Conservation (phyloP, 75 land plant species). For the Isoetes taiwanensis region DNA sequence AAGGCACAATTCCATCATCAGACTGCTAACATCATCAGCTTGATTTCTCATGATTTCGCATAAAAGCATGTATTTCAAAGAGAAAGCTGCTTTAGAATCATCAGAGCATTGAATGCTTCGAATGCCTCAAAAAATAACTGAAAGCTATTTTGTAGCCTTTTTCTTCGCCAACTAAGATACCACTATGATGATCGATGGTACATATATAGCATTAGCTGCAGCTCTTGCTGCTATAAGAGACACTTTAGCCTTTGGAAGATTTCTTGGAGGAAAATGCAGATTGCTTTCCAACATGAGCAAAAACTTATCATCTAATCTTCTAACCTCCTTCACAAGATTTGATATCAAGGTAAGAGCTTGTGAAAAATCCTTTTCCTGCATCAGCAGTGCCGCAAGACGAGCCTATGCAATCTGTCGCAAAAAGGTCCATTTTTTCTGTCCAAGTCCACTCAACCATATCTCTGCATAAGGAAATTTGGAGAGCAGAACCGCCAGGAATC, state of each 20-base stretch:
- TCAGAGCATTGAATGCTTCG: conserved; percentile 71
- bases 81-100: conserved; percentile 54
- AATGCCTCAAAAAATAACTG: conserved; percentile 72
- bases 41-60: conserved; percentile 67
- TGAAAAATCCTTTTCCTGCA: conserved; percentile 53
- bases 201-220: conserved; percentile 73
- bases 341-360: conserved; percentile 46
- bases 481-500: conserved; percentile 50
- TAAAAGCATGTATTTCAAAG: conserved; percentile 59
- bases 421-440: conserved; percentile 54
- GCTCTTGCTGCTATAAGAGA: conserved; percentile 62
- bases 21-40: conserved; percentile 64
- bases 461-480: conserved; percentile 49
- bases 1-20: too few species aligned
- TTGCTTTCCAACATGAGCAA: conserved; percentile 53
- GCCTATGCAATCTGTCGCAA: conserved; percentile 56
- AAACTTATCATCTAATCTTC: conserved; percentile 56
- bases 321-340: conserved; percentile 46
- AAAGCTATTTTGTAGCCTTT: conserved; percentile 65
- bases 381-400: conserved; percentile 51
- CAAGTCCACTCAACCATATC: conserved; percentile 76
- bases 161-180: conserved; percentile 60
- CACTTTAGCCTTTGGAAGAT: conserved; percentile 68
- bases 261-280: conserved; percentile 56
- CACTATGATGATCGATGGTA: conserved; percentile 62